Evolutionary conservation across 306 rosid species (phyloP).

Genomic region (Rosa chinensis): DNA sequence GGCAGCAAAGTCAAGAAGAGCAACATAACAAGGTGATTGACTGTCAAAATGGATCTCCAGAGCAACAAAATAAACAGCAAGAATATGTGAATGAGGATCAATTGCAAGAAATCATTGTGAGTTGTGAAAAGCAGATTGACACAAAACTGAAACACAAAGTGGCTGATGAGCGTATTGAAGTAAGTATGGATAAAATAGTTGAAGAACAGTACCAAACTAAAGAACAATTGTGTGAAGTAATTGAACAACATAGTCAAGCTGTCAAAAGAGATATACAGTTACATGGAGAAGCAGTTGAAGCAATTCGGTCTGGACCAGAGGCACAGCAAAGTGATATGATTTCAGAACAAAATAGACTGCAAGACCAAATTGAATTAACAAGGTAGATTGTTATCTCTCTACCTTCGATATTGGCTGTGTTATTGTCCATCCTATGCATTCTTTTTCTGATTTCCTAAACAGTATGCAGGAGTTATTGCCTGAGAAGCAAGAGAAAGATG

Average conservation of each 20-base stretch:
- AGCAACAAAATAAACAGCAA: background rate
- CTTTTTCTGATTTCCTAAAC: background rate
- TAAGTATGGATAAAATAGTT: slow-evolving; percentile 1
- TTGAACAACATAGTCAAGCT: slow-evolving; percentile 9
- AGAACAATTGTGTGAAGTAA: background rate
- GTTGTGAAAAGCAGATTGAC: background rate
- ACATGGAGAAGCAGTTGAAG: slow-evolving; percentile 19
- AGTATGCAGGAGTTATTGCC: slow-evolving; percentile 15
- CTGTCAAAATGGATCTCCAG: background rate
- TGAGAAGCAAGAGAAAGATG: slow-evolving; percentile 16
- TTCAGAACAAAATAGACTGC: slow-evolving; percentile 6
- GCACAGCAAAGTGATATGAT: background rate
- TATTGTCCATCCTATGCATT: background rate
- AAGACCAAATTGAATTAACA: background rate
- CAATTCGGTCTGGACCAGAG: background rate
- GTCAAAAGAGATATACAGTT: slow-evolving; percentile 2
- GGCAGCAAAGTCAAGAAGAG: background rate
- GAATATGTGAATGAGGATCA: background rate
- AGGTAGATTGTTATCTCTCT: slow-evolving; percentile 6
- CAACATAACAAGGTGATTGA: background rate
- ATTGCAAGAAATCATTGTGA: slow-evolving; percentile 1
- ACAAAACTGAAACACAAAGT: background rate
- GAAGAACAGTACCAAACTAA: slow-evolving; percentile 24
- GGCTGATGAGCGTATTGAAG: slow-evolving; percentile 15
- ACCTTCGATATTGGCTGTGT: background rate